A percentile compares a stretch with the other conserved stretches of the same genome.
These are phyloP conservation scores for Tolypocladium inflatum DNA, from an alignment of 2,329 filamentous ascomycete species.

Conservation along the genomic window DNA sequence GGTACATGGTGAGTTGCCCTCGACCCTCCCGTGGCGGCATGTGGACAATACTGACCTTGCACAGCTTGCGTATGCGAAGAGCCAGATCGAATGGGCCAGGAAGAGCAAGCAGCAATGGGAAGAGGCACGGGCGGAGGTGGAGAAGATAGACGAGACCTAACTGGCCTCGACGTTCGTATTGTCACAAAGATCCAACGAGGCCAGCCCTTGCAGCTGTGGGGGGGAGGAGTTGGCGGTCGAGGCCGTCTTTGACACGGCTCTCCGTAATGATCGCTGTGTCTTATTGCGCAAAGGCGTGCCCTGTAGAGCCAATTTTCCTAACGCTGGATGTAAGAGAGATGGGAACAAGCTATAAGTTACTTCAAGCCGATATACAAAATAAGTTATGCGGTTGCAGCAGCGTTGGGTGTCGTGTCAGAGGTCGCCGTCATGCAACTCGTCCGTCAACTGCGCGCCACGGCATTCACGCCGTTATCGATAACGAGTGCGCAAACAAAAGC, in stretches of 20 bases:
- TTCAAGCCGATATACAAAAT: neutral
- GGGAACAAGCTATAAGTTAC: neutral
- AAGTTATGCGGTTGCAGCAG: too few relatives aligned
- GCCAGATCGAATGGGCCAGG: slow-evolving; percentile 89
- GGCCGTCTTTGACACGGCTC: neutral
- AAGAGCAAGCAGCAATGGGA: slow-evolving; percentile 88
- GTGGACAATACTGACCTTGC: slow-evolving; percentile 10
- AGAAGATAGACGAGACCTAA: slow-evolving; percentile 67
- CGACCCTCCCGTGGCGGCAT: neutral
- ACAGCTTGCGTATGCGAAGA: slow-evolving; percentile 84
- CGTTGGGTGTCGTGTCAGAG: neutral
- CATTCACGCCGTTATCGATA: neutral
- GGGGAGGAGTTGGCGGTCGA: neutral
- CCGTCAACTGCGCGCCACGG: neutral
- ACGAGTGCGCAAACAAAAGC: neutral
- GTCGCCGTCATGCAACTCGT: neutral
- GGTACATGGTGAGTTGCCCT: slow-evolving; percentile 75
- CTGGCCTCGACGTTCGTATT: neutral
- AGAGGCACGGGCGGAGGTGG: slow-evolving; percentile 76
- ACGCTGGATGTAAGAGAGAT: neutral
- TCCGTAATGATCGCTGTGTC: neutral
- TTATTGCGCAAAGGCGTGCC: neutral
- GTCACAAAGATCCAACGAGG: neutral
- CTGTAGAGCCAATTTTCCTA: neutral
- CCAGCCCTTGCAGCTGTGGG: neutral